Base-by-base conservation (phyloP, 371 early-diverging fungal species). In the Apophysomyces elegans region DNA sequence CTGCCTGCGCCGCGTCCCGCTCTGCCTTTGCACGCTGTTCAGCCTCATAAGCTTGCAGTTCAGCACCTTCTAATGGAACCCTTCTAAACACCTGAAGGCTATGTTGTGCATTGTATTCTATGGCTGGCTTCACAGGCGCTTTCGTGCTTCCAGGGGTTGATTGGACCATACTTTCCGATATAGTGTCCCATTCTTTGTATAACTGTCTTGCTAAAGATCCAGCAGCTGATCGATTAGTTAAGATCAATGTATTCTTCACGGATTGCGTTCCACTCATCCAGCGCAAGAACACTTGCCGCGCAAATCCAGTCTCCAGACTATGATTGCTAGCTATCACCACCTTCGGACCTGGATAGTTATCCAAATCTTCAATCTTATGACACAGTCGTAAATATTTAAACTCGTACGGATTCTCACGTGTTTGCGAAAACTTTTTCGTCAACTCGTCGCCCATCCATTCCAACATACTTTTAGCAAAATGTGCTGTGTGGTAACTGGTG, bases 401-500 rank as follows among this genome's bases (percentile, higher is more conserved):
- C 67, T 96, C 95, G 68, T 95, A 96, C 0, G 98, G 96, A 62
- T 90, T 90, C 63, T 92, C 93, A 9, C 95, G 87, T 37, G 85
- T 83, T 35, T 87, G 85, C 0, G 90, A 80, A 63, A 95, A 90
- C 26, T 87, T 81, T 32, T 84, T 77, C 11, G 89, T 86, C 21
- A 96, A 75, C n/a, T 84, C 85, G 46, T 92, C 90, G 5, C 95
- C 91, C 96, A 97, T 95, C 99, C 99, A 98, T 78, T 96, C 97
- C 45, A 94, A 82, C 91, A 96, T 96, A 37, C 89, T 89, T 64
- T 92, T 92, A 1, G 97, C 96, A 70, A 89, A 90, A 67, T 92
- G 88, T 2, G 92, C 86, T 14, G 91, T 89, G 14, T 88, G 86
- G 62, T 88, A 87, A 64, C 90, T 88, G 56, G 88, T 90, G 63